A percentile compares a stretch with the other conserved stretches of the same genome.
Conservation (phyloP, 2,329 filamentous ascomycete species). For the Diaporthe ilicicola region DNA sequence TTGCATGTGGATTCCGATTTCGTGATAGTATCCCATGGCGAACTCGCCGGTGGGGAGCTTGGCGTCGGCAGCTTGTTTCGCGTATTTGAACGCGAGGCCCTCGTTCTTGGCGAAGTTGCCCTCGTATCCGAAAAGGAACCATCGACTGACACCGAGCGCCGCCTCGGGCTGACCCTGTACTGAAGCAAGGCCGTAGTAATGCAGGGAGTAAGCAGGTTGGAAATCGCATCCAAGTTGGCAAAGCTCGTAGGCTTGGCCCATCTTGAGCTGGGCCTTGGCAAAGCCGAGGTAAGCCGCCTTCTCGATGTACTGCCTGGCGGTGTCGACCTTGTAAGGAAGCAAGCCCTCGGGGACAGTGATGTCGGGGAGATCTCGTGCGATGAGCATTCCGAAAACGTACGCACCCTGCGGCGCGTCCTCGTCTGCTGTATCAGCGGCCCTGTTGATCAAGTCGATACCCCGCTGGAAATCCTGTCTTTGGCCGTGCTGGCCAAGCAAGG, state of each 20-base stretch:
- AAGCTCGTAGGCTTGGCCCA: slow-evolving; percentile 95
- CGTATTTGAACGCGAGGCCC: slow-evolving; percentile 89
- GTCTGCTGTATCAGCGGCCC: slow-evolving; percentile 86
- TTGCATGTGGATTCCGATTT: slow-evolving; percentile 93
- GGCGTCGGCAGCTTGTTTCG: slow-evolving; percentile 81
- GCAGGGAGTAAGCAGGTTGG: slow-evolving; percentile 88
- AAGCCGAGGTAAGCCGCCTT: slow-evolving; percentile 97
- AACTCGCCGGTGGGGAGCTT: slow-evolving; percentile 93
- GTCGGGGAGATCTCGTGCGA: slow-evolving; percentile 90
- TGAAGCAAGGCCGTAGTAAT: slow-evolving; percentile 94
- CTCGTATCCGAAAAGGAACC: slow-evolving; percentile 97
- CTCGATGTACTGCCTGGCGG: slow-evolving; percentile 88
- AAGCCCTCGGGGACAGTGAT: slow-evolving; percentile 78
- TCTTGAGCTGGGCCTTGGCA: slow-evolving; percentile 94
- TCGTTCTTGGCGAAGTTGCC: slow-evolving; percentile 95
- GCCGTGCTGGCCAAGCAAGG: slow-evolving; percentile 90
- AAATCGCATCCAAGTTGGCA: slow-evolving; percentile 95
- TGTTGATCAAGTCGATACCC: slow-evolving; percentile 83
- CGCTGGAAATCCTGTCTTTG: slow-evolving; percentile 81
- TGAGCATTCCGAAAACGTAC: slow-evolving; percentile 94
- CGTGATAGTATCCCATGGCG: slow-evolving; percentile 95
- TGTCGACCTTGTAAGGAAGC: slow-evolving; percentile 75
- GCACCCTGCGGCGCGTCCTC: slow-evolving; percentile 97
- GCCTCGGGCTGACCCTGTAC: slow-evolving; percentile 93
- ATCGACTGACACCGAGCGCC: slow-evolving; percentile 95